A percentile compares a stretch with the other conserved stretches of the same genome.
These are phyloP conservation scores for Elongisporangium prolatum DNA, from an alignment of 352 stramenopile genomes.

Conservation along the genomic window DNA sequence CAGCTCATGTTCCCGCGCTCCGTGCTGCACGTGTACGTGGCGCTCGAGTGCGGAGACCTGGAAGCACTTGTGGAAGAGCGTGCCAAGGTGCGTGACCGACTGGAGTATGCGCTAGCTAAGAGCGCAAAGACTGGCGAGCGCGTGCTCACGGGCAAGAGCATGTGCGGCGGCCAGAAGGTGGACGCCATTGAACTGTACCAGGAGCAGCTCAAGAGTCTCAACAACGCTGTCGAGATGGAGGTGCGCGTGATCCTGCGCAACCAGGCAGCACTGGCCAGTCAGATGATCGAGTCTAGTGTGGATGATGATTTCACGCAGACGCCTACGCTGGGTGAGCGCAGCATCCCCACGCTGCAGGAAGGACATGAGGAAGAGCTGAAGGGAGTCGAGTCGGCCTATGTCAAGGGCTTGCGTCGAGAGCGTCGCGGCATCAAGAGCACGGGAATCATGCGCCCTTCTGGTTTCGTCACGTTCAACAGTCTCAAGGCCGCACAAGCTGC, in stretches of 20 bases:
- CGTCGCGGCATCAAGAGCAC: slow-evolving; percentile 29
- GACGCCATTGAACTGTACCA: slow-evolving; percentile 75
- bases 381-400: slow-evolving; percentile 55
- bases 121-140: slow-evolving; percentile 60
- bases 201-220: slow-evolving; percentile 61
- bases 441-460: slow-evolving; percentile 65
- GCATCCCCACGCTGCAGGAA: slow-evolving; percentile 25
- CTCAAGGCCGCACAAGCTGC: slow-evolving; percentile 68
- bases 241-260: slow-evolving; percentile 60
- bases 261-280: slow-evolving; percentile 47
- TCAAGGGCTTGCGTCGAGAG: slow-evolving; percentile 37
- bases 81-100: slow-evolving; percentile 56
- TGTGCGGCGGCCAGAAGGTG: slow-evolving; percentile 40
- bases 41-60: slow-evolving; percentile 66
- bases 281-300: slow-evolving; percentile 50
- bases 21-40: slow-evolving; percentile 67
- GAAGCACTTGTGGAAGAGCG: slow-evolving; percentile 71
- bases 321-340: slow-evolving; percentile 4
- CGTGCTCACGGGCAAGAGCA: slow-evolving; percentile 31
- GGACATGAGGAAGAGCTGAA: slow-evolving; percentile 28
- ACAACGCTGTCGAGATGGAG: slow-evolving; percentile 75
- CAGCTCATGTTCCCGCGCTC: slow-evolving; percentile 67
- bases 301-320: slow-evolving; percentile 26
- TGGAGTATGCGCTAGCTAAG: slow-evolving; percentile 62
- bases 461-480: slow-evolving; percentile 81